A percentile compares a stretch with the other conserved stretches of the same genome.
Evolutionary conservation across 106 monocot genomes (phyloP).

Genomic region (Phalaenopsis aphrodite): DNA sequence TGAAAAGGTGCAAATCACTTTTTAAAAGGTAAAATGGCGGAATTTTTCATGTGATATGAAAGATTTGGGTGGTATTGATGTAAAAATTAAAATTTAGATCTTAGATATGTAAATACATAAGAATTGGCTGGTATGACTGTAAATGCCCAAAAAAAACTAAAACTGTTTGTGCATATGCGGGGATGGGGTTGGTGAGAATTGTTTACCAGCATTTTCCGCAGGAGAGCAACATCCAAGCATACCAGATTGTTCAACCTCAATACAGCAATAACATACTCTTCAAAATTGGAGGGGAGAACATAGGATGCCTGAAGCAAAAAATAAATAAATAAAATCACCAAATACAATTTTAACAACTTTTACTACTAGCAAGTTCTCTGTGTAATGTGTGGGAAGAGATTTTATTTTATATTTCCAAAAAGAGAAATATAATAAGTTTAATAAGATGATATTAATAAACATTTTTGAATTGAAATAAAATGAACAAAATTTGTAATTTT

Average conservation of each 20-base stretch:
- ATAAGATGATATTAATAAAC: not conserved
- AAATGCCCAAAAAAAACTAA: too few species aligned
- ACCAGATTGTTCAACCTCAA: constrained; percentile 91
- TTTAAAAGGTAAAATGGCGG: too few species aligned
- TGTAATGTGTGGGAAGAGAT: not conserved
- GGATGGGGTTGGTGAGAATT: not conserved
- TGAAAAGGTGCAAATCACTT: too few species aligned
- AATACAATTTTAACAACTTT: not conserved
- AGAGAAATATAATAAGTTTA: not conserved
- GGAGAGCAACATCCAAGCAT: constrained; percentile 51
- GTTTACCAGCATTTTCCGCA: constrained; percentile 88
- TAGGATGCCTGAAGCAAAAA: constrained; percentile 46
- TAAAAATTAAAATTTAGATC: too few species aligned
- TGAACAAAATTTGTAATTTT: not conserved
- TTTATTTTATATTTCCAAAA: not conserved
- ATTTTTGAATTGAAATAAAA: not conserved
- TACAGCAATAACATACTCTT: constrained; percentile 90
- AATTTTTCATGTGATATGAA: too few species aligned
- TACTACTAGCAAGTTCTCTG: not conserved
- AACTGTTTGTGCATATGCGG: too few species aligned
- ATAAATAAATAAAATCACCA: not conserved
- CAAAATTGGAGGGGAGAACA: constrained; percentile 89
- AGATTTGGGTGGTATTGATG: too few species aligned
- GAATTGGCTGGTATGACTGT: too few species aligned
- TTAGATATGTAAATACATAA: too few species aligned